These are phyloP conservation scores for Penicillium goetzii DNA, from an alignment of 495 filamentous ascomycete species.

Conservation along the genomic window DNA sequence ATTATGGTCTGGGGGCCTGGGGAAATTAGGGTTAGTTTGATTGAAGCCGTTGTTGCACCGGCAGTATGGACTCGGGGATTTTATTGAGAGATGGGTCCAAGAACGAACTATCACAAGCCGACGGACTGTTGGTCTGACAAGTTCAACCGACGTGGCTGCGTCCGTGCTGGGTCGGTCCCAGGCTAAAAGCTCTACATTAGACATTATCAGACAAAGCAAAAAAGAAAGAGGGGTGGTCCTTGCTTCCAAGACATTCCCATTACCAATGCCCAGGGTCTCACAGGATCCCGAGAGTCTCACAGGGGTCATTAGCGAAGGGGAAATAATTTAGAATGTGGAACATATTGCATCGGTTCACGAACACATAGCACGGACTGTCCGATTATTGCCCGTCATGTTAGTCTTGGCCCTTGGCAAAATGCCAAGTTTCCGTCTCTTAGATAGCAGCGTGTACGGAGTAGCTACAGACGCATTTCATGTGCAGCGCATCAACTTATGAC, in stretches of 20 bases:
- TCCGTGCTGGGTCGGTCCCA: background rate
- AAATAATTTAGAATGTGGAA: background rate
- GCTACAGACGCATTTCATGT: too few relatives aligned
- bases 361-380: background rate
- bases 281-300: background rate
- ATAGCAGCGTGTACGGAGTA: too few relatives aligned
- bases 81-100: background rate
- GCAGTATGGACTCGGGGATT: background rate
- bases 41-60: background rate
- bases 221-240: background rate
- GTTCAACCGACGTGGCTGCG: background rate
- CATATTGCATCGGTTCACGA: background rate
- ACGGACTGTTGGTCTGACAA: background rate
- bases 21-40: background rate
- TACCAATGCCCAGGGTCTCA: background rate
- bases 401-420: too few relatives aligned
- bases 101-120: background rate
- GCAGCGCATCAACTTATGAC: too few relatives aligned
- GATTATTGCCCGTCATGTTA: background rate
- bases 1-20: background rate
- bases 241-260: background rate
- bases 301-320: background rate
- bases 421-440: too few relatives aligned
- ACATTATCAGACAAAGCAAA: background rate
- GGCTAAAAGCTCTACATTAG: background rate